phyloP scores from a whole-genome alignment of 305 asterid species.

The Fraxinus velutina region DNA sequence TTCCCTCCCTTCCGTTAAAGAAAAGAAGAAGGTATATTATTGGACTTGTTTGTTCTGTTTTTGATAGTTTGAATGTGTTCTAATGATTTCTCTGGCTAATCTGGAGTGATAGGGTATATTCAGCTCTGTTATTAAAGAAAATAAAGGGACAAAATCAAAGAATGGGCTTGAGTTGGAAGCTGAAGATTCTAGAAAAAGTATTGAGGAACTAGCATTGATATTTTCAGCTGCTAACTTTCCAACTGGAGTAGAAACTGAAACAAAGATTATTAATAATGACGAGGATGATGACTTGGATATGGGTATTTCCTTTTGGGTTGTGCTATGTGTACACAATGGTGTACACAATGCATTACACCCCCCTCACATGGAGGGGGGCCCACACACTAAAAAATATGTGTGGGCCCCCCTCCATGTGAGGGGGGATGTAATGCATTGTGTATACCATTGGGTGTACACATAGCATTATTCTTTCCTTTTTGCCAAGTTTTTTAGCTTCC shows the following conservation, averaged over 20 bases:
- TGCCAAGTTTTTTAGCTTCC: neutral
- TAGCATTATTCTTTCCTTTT: neutral
- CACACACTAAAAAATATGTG: too few relatives aligned
- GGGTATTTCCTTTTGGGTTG: slow-evolving; percentile 36
- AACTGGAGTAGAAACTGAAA: slow-evolving; percentile 42
- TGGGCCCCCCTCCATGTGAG: too few relatives aligned
- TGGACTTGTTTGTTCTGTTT: slow-evolving; percentile 1
- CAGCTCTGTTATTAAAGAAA: slow-evolving; percentile 67
- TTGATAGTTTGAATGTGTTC: neutral
- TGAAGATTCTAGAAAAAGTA: slow-evolving; percentile 47
- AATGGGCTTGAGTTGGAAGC: slow-evolving; percentile 41
- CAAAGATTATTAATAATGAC: slow-evolving; percentile 30
- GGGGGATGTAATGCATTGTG: too few relatives aligned
- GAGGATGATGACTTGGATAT: slow-evolving; percentile 63
- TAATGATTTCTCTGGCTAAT: neutral
- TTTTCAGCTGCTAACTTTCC: slow-evolving; percentile 66
- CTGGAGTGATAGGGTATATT: slow-evolving; percentile 58
- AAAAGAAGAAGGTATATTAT: slow-evolving; percentile 70
- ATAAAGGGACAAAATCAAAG: slow-evolving; percentile 52
- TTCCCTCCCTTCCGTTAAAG: slow-evolving; percentile 44
- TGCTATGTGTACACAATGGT: too few relatives aligned
- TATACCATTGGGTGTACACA: too few relatives aligned
- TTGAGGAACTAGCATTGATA: slow-evolving; percentile 49
- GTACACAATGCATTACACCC: too few relatives aligned
- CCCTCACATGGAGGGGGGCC: too few relatives aligned